phyloP scores from a whole-genome alignment of 2,329 filamentous ascomycete species.

The Aspergillus brasiliensis region DNA sequence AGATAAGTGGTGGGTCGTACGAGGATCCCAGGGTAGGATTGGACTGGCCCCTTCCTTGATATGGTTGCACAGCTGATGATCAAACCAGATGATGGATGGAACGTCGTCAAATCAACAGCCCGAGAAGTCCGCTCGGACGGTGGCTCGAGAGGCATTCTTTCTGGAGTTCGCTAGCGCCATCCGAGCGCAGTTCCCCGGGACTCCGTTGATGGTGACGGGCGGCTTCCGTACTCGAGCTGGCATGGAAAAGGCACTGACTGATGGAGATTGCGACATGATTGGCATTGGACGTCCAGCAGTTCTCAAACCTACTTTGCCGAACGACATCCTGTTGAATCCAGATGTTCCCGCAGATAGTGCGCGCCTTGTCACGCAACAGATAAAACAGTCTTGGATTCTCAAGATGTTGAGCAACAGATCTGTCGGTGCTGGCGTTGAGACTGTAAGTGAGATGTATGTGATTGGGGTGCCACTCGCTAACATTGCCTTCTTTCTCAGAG shows the following conservation, averaged over 20 bases:
- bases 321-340: background rate
- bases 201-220: slow-evolving; percentile 58
- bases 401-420: background rate
- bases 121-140: slow-evolving; percentile 22
- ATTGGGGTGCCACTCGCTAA: background rate
- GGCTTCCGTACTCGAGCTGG: slow-evolving; percentile 56
- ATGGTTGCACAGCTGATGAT: background rate
- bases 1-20: slow-evolving; percentile 64
- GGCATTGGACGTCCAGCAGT: slow-evolving; percentile 47
- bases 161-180: slow-evolving; percentile 59
- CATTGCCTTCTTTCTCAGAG: background rate
- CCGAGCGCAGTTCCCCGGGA: slow-evolving; percentile 43
- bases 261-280: slow-evolving; percentile 48
- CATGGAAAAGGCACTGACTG: slow-evolving; percentile 49
- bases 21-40: slow-evolving; percentile 46
- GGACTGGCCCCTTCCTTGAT: background rate
- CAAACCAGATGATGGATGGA: background rate
- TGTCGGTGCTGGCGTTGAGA: background rate
- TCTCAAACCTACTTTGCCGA: slow-evolving; percentile 33
- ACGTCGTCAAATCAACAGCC: background rate
- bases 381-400: background rate
- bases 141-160: slow-evolving; percentile 62
- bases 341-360: background rate
- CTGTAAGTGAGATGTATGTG: background rate
- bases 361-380: background rate